These are phyloP conservation scores for Blakeslea trispora DNA, from an alignment of 371 early-diverging fungal genomes.

Conservation along the genomic window DNA sequence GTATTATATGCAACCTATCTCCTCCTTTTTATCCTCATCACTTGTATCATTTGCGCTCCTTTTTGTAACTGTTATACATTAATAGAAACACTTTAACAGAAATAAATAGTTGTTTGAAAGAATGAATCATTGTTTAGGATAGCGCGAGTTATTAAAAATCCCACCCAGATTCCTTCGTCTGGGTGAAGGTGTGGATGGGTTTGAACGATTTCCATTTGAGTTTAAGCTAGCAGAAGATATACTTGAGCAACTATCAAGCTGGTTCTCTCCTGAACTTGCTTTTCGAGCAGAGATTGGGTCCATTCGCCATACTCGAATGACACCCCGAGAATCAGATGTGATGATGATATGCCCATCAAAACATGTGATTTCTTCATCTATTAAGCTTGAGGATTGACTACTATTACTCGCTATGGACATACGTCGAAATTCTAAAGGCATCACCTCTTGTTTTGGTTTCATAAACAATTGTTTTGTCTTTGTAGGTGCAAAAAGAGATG, in stretches of 20 bases:
- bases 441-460: conserved; percentile 45
- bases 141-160: neutral
- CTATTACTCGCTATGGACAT: conserved; percentile 15
- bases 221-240: neutral
- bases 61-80: too few relatives aligned
- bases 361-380: conserved; percentile 23
- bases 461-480: conserved; percentile 57
- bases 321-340: conserved; percentile 58
- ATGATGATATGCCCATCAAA: conserved; percentile 61
- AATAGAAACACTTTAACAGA: neutral
- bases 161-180: conserved; percentile 13
- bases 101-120: neutral
- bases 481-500: conserved; percentile 63
- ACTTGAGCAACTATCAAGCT: neutral
- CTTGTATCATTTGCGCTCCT: neutral
- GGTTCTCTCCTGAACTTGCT: neutral
- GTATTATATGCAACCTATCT: conserved; percentile 1
- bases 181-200: conserved; percentile 7
- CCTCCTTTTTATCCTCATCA: neutral
- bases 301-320: conserved; percentile 65
- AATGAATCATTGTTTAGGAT: conserved; percentile 2
- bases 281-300: conserved; percentile 36
- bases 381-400: neutral
- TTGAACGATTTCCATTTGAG: neutral
- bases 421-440: conserved; percentile 16